These are phyloP conservation scores for Globisporangium nagaii DNA, from an alignment of 352 stramenopile genomes.

Conservation along the genomic window DNA sequence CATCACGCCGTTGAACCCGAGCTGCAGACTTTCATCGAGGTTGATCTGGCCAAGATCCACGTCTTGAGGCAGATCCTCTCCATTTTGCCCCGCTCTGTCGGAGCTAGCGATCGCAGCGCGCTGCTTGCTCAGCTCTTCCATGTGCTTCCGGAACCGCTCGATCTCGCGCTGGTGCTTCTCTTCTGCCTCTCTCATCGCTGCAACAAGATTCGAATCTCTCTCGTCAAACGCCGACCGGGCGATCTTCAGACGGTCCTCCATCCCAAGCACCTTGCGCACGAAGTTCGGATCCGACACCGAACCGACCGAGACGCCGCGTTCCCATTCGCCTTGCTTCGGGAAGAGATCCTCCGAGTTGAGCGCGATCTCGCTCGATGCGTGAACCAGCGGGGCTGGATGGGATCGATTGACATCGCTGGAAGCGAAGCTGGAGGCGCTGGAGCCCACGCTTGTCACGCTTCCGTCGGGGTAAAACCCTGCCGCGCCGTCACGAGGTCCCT, in stretches of 20 bases:
- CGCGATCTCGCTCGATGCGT: slow-evolving; percentile 40
- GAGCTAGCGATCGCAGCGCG: slow-evolving; percentile 44
- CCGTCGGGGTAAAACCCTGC: slow-evolving; percentile 2
- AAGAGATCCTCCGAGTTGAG: slow-evolving; percentile 33
- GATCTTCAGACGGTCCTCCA: slow-evolving; percentile 64
- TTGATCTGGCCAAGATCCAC: slow-evolving; percentile 10
- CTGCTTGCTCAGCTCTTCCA: slow-evolving; percentile 82
- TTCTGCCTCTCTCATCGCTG: slow-evolving; percentile 69
- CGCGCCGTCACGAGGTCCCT: neutral
- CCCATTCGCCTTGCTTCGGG: slow-evolving; percentile 35
- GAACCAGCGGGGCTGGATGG: slow-evolving; percentile 17
- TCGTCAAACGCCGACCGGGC: slow-evolving; percentile 56
- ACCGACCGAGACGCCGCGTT: slow-evolving; percentile 57
- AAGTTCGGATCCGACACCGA: slow-evolving; percentile 47
- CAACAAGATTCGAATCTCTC: slow-evolving; percentile 62
- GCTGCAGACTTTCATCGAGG: slow-evolving; percentile 7
- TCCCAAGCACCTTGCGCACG: slow-evolving; percentile 52
- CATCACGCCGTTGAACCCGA: neutral
- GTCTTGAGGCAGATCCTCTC: slow-evolving; percentile 14
- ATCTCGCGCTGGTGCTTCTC: slow-evolving; percentile 83
- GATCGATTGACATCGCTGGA: slow-evolving; percentile 28
- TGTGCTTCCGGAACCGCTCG: slow-evolving; percentile 74
- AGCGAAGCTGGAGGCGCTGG: slow-evolving; percentile 18
- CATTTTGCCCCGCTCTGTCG: slow-evolving; percentile 36
- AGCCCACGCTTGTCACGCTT: slow-evolving; percentile 11